These are phyloP conservation scores for Citropsis articulata DNA, from an alignment of 345 rosid species.

Conservation along the genomic window DNA sequence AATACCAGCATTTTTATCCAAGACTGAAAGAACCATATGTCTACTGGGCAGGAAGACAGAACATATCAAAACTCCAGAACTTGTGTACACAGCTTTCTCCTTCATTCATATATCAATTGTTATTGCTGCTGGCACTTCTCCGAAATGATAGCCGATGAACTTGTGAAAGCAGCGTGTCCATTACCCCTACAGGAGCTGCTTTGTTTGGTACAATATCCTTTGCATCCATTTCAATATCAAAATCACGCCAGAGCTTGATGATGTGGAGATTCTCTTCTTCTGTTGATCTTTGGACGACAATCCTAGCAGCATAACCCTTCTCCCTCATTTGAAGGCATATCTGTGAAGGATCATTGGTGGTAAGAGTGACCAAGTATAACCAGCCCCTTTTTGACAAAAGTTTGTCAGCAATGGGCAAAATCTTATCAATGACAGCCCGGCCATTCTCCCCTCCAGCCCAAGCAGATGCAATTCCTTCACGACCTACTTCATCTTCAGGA, in stretches of 20 bases:
- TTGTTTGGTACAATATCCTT: conserved; percentile 22
- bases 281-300: conserved; percentile 73
- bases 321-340: conserved; percentile 69
- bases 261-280: conserved; percentile 69
- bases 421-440: conserved; percentile 53
- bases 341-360: conserved; percentile 50
- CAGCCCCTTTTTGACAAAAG: conserved; percentile 76
- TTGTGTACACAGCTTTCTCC: neutral
- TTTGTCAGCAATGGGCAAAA: conserved; percentile 52
- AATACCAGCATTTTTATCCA: neutral
- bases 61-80: neutral
- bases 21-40: neutral
- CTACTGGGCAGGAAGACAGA: neutral
- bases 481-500: conserved; percentile 80
- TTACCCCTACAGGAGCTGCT: conserved; percentile 18
- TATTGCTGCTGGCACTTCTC: conserved; percentile 15
- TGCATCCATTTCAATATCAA: conserved; percentile 17
- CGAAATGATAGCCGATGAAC: conserved; percentile 26
- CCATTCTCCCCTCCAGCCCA: conserved; percentile 97
- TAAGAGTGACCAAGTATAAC: conserved; percentile 71
- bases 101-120: neutral
- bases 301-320: conserved; percentile 66
- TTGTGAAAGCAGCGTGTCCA: conserved; percentile 35
- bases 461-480: conserved; percentile 62
- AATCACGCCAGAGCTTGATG: conserved; percentile 66